These are phyloP conservation scores for Trametes gibbosa DNA, from an alignment of 768 basidiomycete genomes.

Conservation along the genomic window DNA sequence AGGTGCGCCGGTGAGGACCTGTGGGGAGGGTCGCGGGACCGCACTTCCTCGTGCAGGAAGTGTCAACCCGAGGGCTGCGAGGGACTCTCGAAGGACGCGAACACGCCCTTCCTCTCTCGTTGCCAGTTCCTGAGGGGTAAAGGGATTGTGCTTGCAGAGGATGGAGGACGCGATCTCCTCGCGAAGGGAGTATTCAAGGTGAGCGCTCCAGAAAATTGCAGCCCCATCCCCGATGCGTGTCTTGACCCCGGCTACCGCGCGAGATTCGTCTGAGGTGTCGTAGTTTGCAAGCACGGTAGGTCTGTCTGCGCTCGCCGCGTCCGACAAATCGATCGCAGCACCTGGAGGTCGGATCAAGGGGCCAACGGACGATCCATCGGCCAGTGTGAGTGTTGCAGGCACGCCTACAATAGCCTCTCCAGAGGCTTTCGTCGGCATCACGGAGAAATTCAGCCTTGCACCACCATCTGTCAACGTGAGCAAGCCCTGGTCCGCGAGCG, in stretches of 20 bases:
- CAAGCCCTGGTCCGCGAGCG: slow-evolving; percentile 32
- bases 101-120: slow-evolving; percentile 21
- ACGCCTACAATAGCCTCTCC: neutral
- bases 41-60: slow-evolving; percentile 35
- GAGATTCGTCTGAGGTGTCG: neutral
- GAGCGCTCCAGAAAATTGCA: slow-evolving; percentile 54
- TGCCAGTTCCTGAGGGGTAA: slow-evolving; percentile 12
- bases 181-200: slow-evolving; percentile 53
- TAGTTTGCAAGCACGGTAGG: neutral
- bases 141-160: neutral
- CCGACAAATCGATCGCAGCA: neutral
- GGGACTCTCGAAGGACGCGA: slow-evolving; percentile 32
- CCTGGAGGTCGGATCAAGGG: neutral
- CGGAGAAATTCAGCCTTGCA: slow-evolving; percentile 6
- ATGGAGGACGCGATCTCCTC: slow-evolving; percentile 34
- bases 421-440: neutral
- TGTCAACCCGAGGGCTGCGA: slow-evolving; percentile 38
- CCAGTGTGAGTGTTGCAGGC: neutral
- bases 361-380: neutral
- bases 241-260: neutral
- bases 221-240: slow-evolving; percentile 9
- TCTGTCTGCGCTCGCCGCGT: neutral
- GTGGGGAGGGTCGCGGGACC: slow-evolving; percentile 29
- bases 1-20: slow-evolving; percentile 35
- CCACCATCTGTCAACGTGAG: slow-evolving; percentile 20